Base-by-base conservation (phyloP, 2,329 filamentous ascomycete species). In the Diaporthe eres region DNA sequence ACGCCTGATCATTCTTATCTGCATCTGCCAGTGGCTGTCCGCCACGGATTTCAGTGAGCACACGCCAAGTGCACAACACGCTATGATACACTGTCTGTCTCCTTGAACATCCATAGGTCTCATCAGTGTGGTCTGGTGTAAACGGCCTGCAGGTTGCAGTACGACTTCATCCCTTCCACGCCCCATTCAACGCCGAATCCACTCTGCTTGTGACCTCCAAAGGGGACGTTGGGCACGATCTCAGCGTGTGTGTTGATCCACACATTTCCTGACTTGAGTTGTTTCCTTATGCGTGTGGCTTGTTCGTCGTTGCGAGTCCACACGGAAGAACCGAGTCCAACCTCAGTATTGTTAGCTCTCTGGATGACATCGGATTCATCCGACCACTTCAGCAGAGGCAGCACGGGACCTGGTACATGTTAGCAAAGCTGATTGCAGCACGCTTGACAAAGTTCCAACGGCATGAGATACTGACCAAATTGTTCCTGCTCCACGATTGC, bases 401-500 rank as follows among this genome's bases (percentile, higher is more conserved):
- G 80, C 76, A 89, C 87, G 25, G 87, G 77, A 15, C 63, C 87
- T 61, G 34, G 2, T 15, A 25, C 37, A 44, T 28, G 25, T 63
- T 19, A 63, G n/a, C 39, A 44, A 60, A 39, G 9, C 7, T n/a
- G 28, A 39, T n/a, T 4, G 7, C 34, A n/a, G 19, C 8, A 58
- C 19, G 13, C 17, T 39, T 60, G 19, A 58, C n/a, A 34, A 37
- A 15, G 1, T 12, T 44, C 13, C 15, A 28, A 63, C 7, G 31
- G 25, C 3, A 8, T 63, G 7, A 22, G n/a, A 28, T 42, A 44
- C 39, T 44, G 4, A 63, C 39, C 39, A 75, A 89, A 88, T 0
- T 86, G 88, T 79, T 91, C 89, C 78, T 90, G 90, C 3, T 84
- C 82, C 1, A 92, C 89, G 49, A 93, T 88, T 0, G 86, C 84